phyloP scores from a whole-genome alignment of 1,284 basidiomycete species.

The Trichosporon ovoides region DNA sequence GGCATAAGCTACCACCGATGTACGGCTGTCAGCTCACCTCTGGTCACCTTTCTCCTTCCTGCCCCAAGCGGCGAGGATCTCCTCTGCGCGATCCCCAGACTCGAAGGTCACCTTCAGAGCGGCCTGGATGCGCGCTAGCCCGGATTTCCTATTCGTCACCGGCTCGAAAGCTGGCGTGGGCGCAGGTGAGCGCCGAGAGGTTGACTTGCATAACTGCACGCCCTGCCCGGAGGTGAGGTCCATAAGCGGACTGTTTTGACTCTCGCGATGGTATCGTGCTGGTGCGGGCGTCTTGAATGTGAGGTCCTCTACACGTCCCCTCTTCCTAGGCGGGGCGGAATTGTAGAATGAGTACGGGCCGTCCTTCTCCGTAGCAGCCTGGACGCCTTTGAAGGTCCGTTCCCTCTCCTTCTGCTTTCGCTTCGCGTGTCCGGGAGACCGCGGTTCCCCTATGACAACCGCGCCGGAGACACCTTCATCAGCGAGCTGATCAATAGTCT shows the following conservation, averaged over 20 bases:
- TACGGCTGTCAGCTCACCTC: slow-evolving; percentile 8
- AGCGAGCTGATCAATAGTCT: slow-evolving; percentile 17
- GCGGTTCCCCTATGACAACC: slow-evolving; percentile 2
- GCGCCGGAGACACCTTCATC: slow-evolving; percentile 17
- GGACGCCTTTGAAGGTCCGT: slow-evolving; percentile 29
- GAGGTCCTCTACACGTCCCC: not conserved
- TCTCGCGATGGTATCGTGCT: not conserved
- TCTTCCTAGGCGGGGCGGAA: slow-evolving; percentile 5
- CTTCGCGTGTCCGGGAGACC: slow-evolving; percentile 16
- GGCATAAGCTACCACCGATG: not conserved
- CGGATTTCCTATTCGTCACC: not conserved
- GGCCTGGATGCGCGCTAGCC: slow-evolving; percentile 14
- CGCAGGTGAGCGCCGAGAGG: not conserved
- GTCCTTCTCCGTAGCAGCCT: slow-evolving; percentile 22
- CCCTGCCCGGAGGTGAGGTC: not conserved
- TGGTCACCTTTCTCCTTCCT: slow-evolving; percentile 11
- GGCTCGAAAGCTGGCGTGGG: not conserved
- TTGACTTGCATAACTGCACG: not conserved
- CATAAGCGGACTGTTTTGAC: not conserved
- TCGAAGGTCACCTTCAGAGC: slow-evolving; percentile 12
- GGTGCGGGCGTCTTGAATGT: slow-evolving; percentile 12
- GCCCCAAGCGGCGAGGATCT: slow-evolving; percentile 19
- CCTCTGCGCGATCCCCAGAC: slow-evolving; percentile 12
- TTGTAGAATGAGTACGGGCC: slow-evolving; percentile 33
- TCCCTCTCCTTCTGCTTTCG: slow-evolving; percentile 28